Base-by-base conservation (phyloP, 2,329 filamentous ascomycete genomes). In the Endoconidiophora polonica region DNA sequence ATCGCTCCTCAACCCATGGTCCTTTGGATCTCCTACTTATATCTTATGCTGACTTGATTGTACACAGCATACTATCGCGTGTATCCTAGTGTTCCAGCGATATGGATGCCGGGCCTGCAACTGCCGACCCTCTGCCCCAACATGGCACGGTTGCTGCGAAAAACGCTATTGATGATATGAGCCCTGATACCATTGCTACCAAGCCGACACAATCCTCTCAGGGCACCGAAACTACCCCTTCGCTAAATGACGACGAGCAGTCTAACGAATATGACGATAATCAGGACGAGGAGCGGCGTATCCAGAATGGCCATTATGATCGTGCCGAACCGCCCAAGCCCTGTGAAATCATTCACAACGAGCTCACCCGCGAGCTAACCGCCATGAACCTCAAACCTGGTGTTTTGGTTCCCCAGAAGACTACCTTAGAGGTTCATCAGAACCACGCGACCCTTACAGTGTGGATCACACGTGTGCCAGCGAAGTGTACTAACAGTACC, bases 381-480 rank as follows among this genome's bases (percentile, higher is more conserved):
- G 54, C 59, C 3, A 52, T 59, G 1, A 61, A 69, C 20, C 56
- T 67, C 22, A 61, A 67, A 16, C 63, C 63, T 18, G 72, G 72
- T 14, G 70, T 75, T 29, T 61, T 82, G 43, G 72, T 80, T 41
- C 76, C 77, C 26, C 66, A 82, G 44, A 81, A 80, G 63, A 81
- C 79, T 3, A 74, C 72, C 1, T 69, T 79, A 43, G 79, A 82
- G 60, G 69, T 79, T 48, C 68, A 72, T 47, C 73, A 78, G 56
- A 73, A 76, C 50, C 71, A 79, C 52, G 65, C 65, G 37, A 65
- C 75, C 54, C 72, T 81, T 46, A 69, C 75, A 53, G 80, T 80
- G 49, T 83, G 82, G 61, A 76, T 86, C 55, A 81, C 85, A 46
- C 73, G 81, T 59, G 74, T 83, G 49, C 83, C 83, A 44, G 76